Evolutionary conservation across 495 filamentous ascomycete species (phyloP).

Genomic region (Aspergillus campestris): DNA sequence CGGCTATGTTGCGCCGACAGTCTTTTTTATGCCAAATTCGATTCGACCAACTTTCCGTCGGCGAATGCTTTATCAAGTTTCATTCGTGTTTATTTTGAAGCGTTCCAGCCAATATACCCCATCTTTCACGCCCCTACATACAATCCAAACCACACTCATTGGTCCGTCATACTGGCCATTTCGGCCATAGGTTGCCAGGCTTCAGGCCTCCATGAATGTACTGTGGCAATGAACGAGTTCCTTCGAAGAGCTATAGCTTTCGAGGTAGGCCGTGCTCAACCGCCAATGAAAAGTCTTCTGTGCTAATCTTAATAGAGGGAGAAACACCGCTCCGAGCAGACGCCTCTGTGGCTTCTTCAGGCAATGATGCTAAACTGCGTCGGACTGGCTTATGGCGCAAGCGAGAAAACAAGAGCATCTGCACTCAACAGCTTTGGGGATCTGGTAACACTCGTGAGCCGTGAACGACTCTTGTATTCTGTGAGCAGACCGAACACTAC

Average conservation of each 20-base stretch:
- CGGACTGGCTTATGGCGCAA: conserved; percentile 31
- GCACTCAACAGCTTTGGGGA: conserved; percentile 25
- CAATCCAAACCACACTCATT: conserved; percentile 30
- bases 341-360: conserved; percentile 30
- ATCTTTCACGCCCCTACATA: conserved; percentile 37
- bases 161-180: conserved; percentile 36
- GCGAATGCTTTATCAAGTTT: conserved; percentile 22
- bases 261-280: conserved; percentile 19
- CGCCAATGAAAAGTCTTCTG: too few relatives aligned
- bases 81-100: conserved; percentile 28
- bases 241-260: conserved; percentile 30
- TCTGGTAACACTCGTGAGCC: conserved; percentile 21
- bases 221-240: conserved; percentile 35
- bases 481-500: neutral
- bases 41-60: conserved; percentile 26
- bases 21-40: conserved; percentile 29
- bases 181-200: conserved; percentile 39
- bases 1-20: conserved; percentile 28
- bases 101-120: conserved; percentile 38
- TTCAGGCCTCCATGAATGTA: conserved; percentile 17
- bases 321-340: conserved; percentile 6
- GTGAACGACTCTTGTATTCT: conserved; percentile 16
- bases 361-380: conserved; percentile 33
- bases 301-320: conserved; percentile 19
- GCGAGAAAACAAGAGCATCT: conserved; percentile 19